Evolutionary conservation across 106 monocot species (phyloP).

Genomic region (Allium fistulosum): DNA sequence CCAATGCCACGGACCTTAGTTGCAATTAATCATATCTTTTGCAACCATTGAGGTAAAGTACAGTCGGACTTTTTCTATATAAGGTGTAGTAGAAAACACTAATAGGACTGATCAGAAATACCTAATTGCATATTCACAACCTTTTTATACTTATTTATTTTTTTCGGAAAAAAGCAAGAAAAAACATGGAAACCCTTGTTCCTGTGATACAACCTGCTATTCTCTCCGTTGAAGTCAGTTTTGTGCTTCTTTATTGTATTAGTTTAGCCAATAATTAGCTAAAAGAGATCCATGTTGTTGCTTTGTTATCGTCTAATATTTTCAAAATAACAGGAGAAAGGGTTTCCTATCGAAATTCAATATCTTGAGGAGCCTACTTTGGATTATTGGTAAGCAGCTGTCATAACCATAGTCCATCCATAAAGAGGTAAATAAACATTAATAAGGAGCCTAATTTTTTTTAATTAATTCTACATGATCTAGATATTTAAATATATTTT

Average conservation of each 20-base stretch:
- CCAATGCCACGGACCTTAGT: constrained; percentile 78
- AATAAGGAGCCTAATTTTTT: no score
- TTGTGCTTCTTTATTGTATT: not conserved
- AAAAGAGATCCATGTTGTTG: no score
- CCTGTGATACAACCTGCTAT: constrained; percentile 53
- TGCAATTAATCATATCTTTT: constrained; percentile 88
- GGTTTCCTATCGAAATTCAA: constrained; percentile 73
- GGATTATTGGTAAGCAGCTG: constrained; percentile 79
- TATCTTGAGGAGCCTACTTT: constrained; percentile 83
- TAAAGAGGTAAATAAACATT: constrained; percentile 51
- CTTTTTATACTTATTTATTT: not conserved
- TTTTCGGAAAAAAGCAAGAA: constrained; percentile 45
- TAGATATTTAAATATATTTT: not conserved
- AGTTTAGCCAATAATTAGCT: no score
- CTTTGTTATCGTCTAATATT: not conserved
- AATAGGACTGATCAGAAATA: not conserved
- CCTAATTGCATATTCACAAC: not conserved
- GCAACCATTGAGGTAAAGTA: constrained; percentile 97
- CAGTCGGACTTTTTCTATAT: constrained; percentile 68
- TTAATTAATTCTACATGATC: no score
- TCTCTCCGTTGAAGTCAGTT: constrained; percentile 92
- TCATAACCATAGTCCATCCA: constrained; percentile 74
- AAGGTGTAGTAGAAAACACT: constrained; percentile 30
- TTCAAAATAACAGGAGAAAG: constrained; percentile 58
- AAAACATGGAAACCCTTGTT: constrained; percentile 20